Evolutionary conservation across 2,329 filamentous ascomycete genomes (phyloP).

Genomic region (Diaporthe vaccinii): DNA sequence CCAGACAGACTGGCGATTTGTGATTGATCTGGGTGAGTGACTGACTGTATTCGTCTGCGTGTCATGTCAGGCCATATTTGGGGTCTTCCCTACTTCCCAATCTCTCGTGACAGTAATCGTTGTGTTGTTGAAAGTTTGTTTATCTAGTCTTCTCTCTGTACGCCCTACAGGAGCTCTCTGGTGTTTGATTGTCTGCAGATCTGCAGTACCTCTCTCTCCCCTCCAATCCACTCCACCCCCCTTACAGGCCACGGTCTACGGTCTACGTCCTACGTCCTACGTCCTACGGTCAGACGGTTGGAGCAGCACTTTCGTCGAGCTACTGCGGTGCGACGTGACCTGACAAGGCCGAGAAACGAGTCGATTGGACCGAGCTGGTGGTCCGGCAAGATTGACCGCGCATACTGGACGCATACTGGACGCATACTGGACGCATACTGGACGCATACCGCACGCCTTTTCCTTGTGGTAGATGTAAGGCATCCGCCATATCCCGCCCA

Average conservation of each 20-base stretch:
- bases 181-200: constrained; percentile 31
- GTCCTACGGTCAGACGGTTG: not conserved
- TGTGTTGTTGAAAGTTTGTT: constrained; percentile 1
- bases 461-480: not conserved
- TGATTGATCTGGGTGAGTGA: not conserved
- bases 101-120: not conserved
- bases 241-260: not conserved
- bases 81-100: not conserved
- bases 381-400: constrained; percentile 11
- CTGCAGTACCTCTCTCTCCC: not conserved
- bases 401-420: not conserved
- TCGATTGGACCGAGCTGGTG: constrained; percentile 12
- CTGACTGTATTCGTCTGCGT: not conserved
- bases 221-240: constrained; percentile 4
- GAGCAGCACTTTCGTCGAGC: constrained; percentile 23
- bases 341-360: constrained; percentile 9
- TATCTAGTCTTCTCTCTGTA: not conserved
- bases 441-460: not conserved
- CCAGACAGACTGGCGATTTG: not conserved
- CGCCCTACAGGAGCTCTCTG: not conserved
- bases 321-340: constrained; percentile 32
- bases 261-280: not conserved
- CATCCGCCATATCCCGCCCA: not conserved
- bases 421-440: not conserved
- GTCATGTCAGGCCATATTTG: not conserved